phyloP scores from a whole-genome alignment of 371 early-diverging fungal species.

The Funneliformis caledonium region DNA sequence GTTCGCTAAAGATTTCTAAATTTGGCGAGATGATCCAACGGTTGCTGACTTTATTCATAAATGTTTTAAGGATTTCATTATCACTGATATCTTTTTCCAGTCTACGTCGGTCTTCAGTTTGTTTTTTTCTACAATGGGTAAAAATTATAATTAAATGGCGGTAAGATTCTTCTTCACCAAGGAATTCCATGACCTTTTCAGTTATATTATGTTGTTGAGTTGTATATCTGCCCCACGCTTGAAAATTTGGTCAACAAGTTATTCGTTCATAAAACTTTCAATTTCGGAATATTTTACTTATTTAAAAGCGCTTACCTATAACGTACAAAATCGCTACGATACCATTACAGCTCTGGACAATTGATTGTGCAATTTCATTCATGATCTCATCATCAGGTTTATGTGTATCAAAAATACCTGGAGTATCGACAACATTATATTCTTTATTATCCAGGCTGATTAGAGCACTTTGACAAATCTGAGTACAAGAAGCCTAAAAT shows the following conservation, averaged over 20 bases:
- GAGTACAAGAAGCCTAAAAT: not conserved
- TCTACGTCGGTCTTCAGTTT: not conserved
- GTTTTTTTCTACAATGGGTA: not conserved
- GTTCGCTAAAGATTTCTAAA: not conserved
- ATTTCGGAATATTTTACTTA: too few relatives aligned
- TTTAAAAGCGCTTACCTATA: not conserved
- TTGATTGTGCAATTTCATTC: not conserved
- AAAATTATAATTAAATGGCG: not conserved
- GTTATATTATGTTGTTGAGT: too few relatives aligned
- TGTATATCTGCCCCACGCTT: too few relatives aligned
- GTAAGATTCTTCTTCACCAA: too few relatives aligned
- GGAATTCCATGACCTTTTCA: too few relatives aligned
- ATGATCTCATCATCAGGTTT: not conserved
- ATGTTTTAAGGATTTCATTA: not conserved
- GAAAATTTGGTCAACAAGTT: too few relatives aligned
- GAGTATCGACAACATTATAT: not conserved
- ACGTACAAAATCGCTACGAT: not conserved
- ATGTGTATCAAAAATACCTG: not conserved
- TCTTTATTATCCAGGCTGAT: not conserved
- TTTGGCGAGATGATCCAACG: conserved; percentile 1
- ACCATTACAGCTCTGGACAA: not conserved
- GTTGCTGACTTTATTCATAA: not conserved
- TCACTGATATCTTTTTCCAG: not conserved
- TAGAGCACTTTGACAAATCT: not conserved
- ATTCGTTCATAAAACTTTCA: too few relatives aligned